A percentile compares a stretch with the other conserved stretches of the same genome.
phyloP scores from a whole-genome alignment of 768 basidiomycete species.

The Nidularia pulvinata region DNA sequence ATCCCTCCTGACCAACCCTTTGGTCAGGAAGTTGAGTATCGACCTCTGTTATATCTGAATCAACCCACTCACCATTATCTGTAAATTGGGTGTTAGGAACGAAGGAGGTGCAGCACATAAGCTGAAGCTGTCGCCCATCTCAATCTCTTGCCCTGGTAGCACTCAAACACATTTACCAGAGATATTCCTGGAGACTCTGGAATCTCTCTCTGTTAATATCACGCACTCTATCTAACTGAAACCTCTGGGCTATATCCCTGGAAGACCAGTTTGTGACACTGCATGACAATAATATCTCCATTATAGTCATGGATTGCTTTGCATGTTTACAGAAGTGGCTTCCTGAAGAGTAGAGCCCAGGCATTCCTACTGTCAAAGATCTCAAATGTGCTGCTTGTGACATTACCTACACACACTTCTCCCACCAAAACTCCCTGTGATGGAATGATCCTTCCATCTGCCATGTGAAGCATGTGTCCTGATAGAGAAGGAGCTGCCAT shows the following conservation, averaged over 20 bases:
- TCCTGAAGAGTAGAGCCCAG: slow-evolving; percentile 6
- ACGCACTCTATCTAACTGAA: not conserved
- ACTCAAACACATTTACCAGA: no score
- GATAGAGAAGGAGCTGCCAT: slow-evolving; percentile 1
- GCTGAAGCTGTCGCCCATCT: no score
- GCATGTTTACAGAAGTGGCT: slow-evolving; percentile 5
- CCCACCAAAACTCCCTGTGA: slow-evolving; percentile 12
- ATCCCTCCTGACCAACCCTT: no score
- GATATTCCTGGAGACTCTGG: not conserved
- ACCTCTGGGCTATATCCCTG: not conserved
- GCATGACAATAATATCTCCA: not conserved
- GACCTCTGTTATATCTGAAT: no score
- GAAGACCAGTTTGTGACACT: not conserved
- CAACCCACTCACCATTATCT: no score
- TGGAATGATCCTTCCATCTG: slow-evolving; percentile 14
- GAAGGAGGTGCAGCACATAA: no score
- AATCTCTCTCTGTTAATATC: not conserved
- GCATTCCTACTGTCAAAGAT: slow-evolving; percentile 7
- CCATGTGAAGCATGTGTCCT: slow-evolving; percentile 20
- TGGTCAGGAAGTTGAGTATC: not conserved
- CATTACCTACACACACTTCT: slow-evolving; percentile 5
- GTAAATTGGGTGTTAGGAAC: no score
- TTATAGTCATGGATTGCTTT: slow-evolving; percentile 3
- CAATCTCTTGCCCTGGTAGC: no score
- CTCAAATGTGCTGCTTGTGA: slow-evolving; percentile 4